Evolutionary conservation across 2,329 filamentous ascomycete species (phyloP), one percentile per base, ranked within the genome.

Genomic region (Epichloe festucae): DNA sequence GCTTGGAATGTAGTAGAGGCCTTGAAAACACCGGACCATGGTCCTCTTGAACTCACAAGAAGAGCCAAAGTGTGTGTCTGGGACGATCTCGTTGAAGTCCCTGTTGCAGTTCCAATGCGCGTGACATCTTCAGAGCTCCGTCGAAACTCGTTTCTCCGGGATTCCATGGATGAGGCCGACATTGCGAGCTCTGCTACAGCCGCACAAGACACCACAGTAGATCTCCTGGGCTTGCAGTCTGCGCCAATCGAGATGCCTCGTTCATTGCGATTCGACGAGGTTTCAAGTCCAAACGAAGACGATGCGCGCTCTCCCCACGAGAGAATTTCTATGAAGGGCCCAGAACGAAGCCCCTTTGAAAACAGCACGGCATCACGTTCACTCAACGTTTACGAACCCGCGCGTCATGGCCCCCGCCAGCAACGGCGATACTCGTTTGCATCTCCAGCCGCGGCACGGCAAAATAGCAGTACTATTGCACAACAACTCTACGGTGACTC

Each of bases 1-100:
- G 93, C 93, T 0, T 98, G 93, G 89, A 98, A 98, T 64, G 93
- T 98, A 0, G 93, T 98, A 4, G 93, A 98, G 71, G 96, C 93
- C 0, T 76, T 98, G 55, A 98, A 98, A 67, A 87, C 87, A 17
- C 75, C 81, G 0, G 93, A 97, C 62, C 91, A 97, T 63, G 93
- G 93, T 0, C 93, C 93, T 0, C 73, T 98, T 17, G 93, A 97
- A 69, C 78, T 98, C 50, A 97, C 93, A 4, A 79, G 93, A 56
- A 79, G 93, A 58, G 85, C 89, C 47, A 83, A 91, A 60, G 91
- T 98, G 17, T 95, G 89, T 61, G 91, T 98, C 12, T 98, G 93
- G 93, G 93, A 98, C 63, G 93, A 98, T 63, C 73, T 97, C 21
- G 93, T 98, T 21, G 93, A 98, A 61, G 87, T 98, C 15, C 93